Base-by-base conservation (phyloP, 108 stramenopile species). In the Chaetoceros muelleri region DNA sequence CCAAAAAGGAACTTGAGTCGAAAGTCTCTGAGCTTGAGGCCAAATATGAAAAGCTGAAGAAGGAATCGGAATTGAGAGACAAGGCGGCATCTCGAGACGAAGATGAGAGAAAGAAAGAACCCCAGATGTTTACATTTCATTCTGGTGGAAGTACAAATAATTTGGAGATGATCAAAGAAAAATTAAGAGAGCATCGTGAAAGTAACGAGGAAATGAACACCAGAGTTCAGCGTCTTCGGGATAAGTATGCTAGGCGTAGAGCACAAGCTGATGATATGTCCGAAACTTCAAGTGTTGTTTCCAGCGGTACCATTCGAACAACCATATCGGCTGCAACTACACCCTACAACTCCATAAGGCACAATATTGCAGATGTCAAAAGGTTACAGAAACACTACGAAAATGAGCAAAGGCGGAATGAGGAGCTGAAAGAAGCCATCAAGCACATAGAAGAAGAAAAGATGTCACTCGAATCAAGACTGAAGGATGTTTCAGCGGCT, bases 151-250 rank as follows among this genome's bases (percentile, higher is more conserved):
- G 13, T 13, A 40, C 34, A 40, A 5, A 40, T 5, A 13, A 40
- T 5, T 13, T 40, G 5, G 34, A 40, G 13, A 5, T 5, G 5
- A 10, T 40, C 8, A 40, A 40, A 40, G 34, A 5, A 13, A 40
- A 40, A 40, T 40, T 40, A 40, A 40, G 13, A 40, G 34, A 40
- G 34, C 34, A 40, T 40, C 34, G 13, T 10, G 34, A 40, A 22
- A 46, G 28, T 30, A 21, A 61, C 25, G 66, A 73, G 8, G 24
- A 61, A 27, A 24, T 64, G n/a, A 74, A 77, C 48, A 68, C 61
- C 22, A 67, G 67, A 40, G 49, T 52, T 3, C 60, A 77, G 53
- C 64, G 71, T n/a, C 56, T 81, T 40, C 5, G 34, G 13, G 34
- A 40, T 10, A 40, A 40, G 13, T 13, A 40, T 40, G 34, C 34